phyloP scores from a whole-genome alignment of 352 stramenopile genomes.

The Globisporangium viniferum region DNA sequence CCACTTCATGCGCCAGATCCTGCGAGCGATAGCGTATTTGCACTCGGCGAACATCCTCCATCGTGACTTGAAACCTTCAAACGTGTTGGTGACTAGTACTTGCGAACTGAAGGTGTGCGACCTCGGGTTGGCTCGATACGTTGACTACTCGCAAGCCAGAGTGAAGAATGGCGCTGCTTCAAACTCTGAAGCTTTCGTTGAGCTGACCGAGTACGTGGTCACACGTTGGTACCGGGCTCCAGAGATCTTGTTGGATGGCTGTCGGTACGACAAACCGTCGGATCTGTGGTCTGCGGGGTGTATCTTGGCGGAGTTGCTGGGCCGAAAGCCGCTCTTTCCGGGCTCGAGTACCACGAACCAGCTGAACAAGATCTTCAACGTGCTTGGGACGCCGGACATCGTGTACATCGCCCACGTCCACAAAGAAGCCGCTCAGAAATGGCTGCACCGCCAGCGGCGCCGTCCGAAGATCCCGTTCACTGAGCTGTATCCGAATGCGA shows the following conservation, averaged over 20 bases:
- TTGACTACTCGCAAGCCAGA: constrained; percentile 60
- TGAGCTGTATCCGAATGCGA: constrained; percentile 76
- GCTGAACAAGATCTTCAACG: constrained; percentile 95
- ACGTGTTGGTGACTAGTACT: constrained; percentile 96
- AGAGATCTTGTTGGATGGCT: constrained; percentile 92
- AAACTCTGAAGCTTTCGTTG: constrained; percentile 37
- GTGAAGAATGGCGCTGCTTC: constrained; percentile 26
- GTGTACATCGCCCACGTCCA: constrained; percentile 59
- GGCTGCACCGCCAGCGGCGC: constrained; percentile 58
- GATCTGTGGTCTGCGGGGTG: constrained; percentile 90
- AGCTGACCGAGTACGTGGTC: constrained; percentile 90
- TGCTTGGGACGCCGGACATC: constrained; percentile 87
- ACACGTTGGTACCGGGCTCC: constrained; percentile 91
- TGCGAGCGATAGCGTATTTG: constrained; percentile 95
- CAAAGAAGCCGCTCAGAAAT: constrained; percentile 70
- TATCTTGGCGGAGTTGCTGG: constrained; percentile 96
- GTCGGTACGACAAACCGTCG: constrained; percentile 69
- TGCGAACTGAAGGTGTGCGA: constrained; percentile 96
- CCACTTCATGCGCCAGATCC: constrained; percentile 97
- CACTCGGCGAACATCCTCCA: constrained; percentile 97
- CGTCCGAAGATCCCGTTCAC: constrained; percentile 59
- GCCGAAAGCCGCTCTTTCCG: constrained; percentile 94
- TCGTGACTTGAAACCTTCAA: constrained; percentile 95
- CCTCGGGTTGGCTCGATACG: constrained; percentile 88
- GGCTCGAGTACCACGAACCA: constrained; percentile 95